Base-by-base conservation (phyloP, 495 filamentous ascomycete species). In the Pseudotulostoma volvatum region DNA sequence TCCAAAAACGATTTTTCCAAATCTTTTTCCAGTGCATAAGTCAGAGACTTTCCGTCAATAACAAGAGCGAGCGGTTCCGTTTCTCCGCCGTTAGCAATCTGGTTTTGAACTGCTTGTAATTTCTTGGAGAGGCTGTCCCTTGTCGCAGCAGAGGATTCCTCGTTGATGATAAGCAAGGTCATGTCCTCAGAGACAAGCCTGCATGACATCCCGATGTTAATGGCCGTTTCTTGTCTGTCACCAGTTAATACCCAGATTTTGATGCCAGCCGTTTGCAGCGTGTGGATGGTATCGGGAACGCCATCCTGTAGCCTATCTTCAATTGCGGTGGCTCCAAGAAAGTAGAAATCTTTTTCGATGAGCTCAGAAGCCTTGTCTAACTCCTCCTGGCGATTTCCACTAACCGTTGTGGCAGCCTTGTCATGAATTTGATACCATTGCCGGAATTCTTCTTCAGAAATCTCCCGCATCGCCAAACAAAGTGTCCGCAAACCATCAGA, bases 161-260 rank as follows among this genome's bases (percentile, higher is more conserved):
- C 88, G 48, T 99, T 99, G 50, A 99, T 69, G 52, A 99, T 93
- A 37, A 99, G 65, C 9, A 99, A 67, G 40, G 87, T 93, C 92
- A 99, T 99, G 45, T 99, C 92, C 56, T 99, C 92, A 34, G 85
- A 93, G 33, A 99, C 85, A 17, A 99, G 70, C 63, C 95, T 96
- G 60, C 92, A 99, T 50, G 84, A 93, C 92, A 99, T 99, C 41
- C 92, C 92, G 49, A 99, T 99, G 52, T 99, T 99, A 64, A 99
- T 99, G 36, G 92, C 92, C 34, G 92, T 99, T 55, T 99, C 92
- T 55, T 99, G 92, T 50, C 92, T 71, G 65, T 99, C 92, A 50
- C 92, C 92, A 30, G 92, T 99, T 55, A 99, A 60, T 15, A 99
- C 92, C 90, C 92, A 99, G 33, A 99, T 76, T 62, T 99, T 99